Percentiles rank a stretch among this genome's conserved stretches.
Conservation (phyloP, 306 rosid genomes). For the Cucumis melo region DNA sequence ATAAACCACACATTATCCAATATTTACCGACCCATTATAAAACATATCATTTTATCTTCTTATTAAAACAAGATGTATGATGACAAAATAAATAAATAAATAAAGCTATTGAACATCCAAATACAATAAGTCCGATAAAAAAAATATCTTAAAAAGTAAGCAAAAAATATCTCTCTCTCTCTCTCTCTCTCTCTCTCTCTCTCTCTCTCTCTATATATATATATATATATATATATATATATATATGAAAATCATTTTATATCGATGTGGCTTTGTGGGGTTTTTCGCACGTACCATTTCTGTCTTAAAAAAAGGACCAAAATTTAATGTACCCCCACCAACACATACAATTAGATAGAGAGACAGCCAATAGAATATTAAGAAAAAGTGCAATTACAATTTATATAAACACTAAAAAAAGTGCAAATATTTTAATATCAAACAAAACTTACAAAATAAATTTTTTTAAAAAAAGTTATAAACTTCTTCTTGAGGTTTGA, state of each 20-base stretch:
- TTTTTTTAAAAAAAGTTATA: no score
- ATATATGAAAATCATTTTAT: neutral
- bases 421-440: constrained; percentile 21
- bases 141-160: constrained; percentile 2
- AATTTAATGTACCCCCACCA: constrained; percentile 3
- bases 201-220: no score
- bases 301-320: neutral
- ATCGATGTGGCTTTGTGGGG: constrained; percentile 1
- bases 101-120: neutral
- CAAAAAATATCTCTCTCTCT: neutral
- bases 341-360: neutral
- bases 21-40: neutral
- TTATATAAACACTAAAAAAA: no score
- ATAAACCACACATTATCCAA: neutral
- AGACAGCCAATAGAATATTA: neutral
- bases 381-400: no score
- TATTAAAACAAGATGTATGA: neutral
- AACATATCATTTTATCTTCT: neutral
- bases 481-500: constrained; percentile 17
- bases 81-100: neutral
- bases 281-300: constrained; percentile 5
- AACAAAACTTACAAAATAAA: neutral
- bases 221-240: neutral
- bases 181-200: no score
- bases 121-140: neutral